Percentiles rank a stretch among this genome's conserved stretches.
Evolutionary conservation across 2,329 filamentous ascomycete genomes (phyloP).

Genomic region (Trichoderma hamatum): DNA sequence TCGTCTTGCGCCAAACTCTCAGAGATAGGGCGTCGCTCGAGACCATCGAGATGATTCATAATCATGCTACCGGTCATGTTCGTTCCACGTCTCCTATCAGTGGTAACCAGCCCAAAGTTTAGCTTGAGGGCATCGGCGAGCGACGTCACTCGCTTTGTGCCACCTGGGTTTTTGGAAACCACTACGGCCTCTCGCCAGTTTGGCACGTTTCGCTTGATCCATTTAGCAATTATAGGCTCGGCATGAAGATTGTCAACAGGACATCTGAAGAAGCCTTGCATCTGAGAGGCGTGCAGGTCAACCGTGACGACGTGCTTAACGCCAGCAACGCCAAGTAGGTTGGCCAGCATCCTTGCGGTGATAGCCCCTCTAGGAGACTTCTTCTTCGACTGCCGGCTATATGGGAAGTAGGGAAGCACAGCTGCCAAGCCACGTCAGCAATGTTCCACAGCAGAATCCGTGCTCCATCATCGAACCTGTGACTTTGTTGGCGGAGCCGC

Average conservation of each 20-base stretch:
- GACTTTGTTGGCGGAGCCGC: conserved; percentile 93
- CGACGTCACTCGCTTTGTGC: conserved; percentile 95
- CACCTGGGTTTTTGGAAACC: conserved; percentile 96
- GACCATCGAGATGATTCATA: conserved; percentile 66
- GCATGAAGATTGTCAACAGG: conserved; percentile 97
- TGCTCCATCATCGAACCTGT: conserved; percentile 66
- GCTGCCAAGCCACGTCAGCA: conserved; percentile 51
- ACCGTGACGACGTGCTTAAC: conserved; percentile 98
- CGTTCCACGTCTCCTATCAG: conserved; percentile 70
- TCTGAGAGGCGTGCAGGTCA: conserved; percentile 95
- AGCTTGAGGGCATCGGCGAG: conserved; percentile 94
- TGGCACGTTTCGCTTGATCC: conserved; percentile 87
- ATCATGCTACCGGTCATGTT: conserved; percentile 81
- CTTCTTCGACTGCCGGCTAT: conserved; percentile 98
- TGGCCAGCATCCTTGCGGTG: conserved; percentile 95
- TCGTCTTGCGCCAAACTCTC: conserved; percentile 38
- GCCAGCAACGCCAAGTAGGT: conserved; percentile 88
- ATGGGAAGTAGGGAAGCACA: conserved; percentile 95
- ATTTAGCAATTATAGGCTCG: conserved; percentile 91
- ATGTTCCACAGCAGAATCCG: neutral
- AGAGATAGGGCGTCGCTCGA: conserved; percentile 51
- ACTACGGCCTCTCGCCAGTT: conserved; percentile 92
- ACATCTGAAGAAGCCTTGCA: conserved; percentile 98
- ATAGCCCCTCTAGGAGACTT: conserved; percentile 96
- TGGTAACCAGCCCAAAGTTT: conserved; percentile 96